A percentile compares a stretch with the other conserved stretches of the same genome.
Conservation (phyloP, 768 basidiomycete genomes). For the Agrocybe pediades region DNA sequence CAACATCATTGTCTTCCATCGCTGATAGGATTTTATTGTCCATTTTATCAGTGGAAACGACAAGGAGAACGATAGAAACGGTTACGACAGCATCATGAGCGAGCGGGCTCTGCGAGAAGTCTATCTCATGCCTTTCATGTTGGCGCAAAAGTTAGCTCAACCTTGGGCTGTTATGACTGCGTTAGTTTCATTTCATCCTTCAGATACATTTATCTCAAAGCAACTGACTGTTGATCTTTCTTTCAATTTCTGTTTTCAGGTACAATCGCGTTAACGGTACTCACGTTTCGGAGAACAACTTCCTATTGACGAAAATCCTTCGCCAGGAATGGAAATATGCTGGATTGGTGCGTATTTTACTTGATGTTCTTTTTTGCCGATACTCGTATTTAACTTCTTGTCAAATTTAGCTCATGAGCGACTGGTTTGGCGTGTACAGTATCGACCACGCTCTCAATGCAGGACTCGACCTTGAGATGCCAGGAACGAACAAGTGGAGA, state of each 20-base stretch:
- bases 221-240: background rate
- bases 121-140: slow-evolving; percentile 76
- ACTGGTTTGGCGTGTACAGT: slow-evolving; percentile 81
- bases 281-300: slow-evolving; percentile 66
- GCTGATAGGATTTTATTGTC: background rate
- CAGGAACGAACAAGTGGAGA: slow-evolving; percentile 76
- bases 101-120: slow-evolving; percentile 72
- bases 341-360: slow-evolving; percentile 53
- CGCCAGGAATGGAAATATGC: slow-evolving; percentile 75
- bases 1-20: background rate
- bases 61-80: slow-evolving; percentile 77
- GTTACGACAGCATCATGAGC: slow-evolving; percentile 65
- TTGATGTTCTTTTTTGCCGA: background rate
- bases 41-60: slow-evolving; percentile 60
- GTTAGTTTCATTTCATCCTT: slow-evolving; percentile 37
- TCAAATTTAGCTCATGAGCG: slow-evolving; percentile 63
- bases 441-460: slow-evolving; percentile 67
- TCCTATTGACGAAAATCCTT: slow-evolving; percentile 58
- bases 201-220: background rate
- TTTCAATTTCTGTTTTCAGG: slow-evolving; percentile 30
- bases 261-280: slow-evolving; percentile 79
- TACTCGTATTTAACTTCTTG: background rate
- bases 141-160: slow-evolving; percentile 63
- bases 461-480: slow-evolving; percentile 84
- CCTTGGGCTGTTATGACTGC: slow-evolving; percentile 77